phyloP scores from a whole-genome alignment of 2,329 filamentous ascomycete genomes.

The Pseudogymnoascus sp. region DNA sequence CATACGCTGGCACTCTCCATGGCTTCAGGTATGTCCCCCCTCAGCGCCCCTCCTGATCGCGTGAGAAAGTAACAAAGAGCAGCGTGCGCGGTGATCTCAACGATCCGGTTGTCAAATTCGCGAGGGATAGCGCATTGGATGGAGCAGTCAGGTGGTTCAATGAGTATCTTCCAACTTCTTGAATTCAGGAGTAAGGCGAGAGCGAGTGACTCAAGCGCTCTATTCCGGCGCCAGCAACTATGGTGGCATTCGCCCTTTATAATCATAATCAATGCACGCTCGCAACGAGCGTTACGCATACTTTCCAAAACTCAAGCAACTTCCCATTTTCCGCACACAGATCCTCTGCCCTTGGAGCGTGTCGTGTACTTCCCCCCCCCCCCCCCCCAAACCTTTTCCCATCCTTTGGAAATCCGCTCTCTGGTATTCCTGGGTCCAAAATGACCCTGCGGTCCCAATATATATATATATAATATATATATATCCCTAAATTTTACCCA shows the following conservation, averaged over 20 bases:
- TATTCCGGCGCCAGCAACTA: neutral
- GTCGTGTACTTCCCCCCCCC: slow-evolving; percentile 1
- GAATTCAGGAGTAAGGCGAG: neutral
- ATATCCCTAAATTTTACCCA: neutral
- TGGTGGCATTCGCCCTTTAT: neutral
- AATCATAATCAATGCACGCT: neutral
- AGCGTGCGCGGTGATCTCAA: neutral
- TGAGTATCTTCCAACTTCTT: neutral
- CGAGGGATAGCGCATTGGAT: neutral
- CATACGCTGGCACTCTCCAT: neutral
- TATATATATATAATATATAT: neutral
- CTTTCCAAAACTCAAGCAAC: neutral
- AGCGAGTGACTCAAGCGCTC: neutral
- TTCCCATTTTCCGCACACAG: neutral
- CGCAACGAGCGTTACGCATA: neutral
- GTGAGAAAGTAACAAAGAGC: neutral
- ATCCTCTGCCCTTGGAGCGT: neutral
- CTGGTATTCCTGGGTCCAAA: neutral
- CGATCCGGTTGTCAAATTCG: neutral
- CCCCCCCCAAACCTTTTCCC: neutral
- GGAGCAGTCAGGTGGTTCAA: neutral
- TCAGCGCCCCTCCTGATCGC: neutral
- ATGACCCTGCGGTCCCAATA: neutral
- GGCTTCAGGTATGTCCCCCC: neutral
- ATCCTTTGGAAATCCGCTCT: neutral